Base-by-base conservation (phyloP, 2,329 filamentous ascomycete species). In the Microsporum audouinii region DNA sequence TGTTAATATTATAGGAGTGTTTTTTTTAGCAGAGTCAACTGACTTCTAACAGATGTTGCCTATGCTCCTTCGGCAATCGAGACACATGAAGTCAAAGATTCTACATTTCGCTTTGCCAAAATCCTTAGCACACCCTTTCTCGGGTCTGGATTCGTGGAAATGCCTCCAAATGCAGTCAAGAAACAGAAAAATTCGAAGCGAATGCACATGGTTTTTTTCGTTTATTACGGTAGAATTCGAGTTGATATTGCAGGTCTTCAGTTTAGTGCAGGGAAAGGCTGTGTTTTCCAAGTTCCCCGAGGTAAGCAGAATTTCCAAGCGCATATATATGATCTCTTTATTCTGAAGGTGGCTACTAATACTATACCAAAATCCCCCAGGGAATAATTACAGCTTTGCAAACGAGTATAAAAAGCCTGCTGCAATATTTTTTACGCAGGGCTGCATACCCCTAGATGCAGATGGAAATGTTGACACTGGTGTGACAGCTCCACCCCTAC, bases 141-240 rank as follows among this genome's bases (percentile, higher is more conserved):
- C 73, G 91, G 91, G 38, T 87, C 88, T 7, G 94, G 94, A 14
- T 82, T 97, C 59, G 88, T 99, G 41, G 92, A 97, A 68, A 78
- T 99, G 58, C 89, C 90, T 4, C 86, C 89, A 0, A 87, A 88
- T 1, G 85, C 88, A 36, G 84, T 88, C 70, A 99, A 99, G 79
- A 84, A 86, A 67, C 84, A 87, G 57, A 97, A 97, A 80, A 97
- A 96, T 74, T 88, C 88, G 39, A 83, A 92, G 64, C 91, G 88
- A 77, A 97, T 96, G 89, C 91, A 96, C 71, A 94, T 99, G 87
- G 86, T 88, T 0, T 97, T 97, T 73, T 96, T 95, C 68, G 88
- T 99, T 34, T 87, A 90, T 67, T 82, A 83, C 51, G 94, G 94
- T 27, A 85, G 88, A 65, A 90, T 96, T 23, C 80, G 85, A 65